Percentiles rank a stretch among this genome's conserved stretches.
Conservation (phyloP, 768 basidiomycete genomes). For the Hypsizygus marmoreus region DNA sequence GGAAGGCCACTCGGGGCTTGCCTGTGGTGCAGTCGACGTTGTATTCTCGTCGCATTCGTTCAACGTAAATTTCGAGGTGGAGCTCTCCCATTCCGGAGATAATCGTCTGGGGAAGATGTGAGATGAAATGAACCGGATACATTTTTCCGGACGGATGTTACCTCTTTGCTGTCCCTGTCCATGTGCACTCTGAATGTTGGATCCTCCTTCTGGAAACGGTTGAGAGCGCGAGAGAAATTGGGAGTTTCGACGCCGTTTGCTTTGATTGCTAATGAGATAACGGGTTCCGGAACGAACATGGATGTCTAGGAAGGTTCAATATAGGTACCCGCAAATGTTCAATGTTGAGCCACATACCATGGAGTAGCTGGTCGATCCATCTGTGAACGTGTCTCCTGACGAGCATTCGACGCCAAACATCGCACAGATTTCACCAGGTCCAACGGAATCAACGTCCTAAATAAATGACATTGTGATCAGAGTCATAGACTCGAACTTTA, state of each 20-base stretch:
- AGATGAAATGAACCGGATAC: not conserved
- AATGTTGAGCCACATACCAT: constrained; percentile 63
- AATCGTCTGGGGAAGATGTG: constrained; percentile 66
- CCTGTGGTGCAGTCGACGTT: constrained; percentile 91
- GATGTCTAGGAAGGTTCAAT: constrained; percentile 65
- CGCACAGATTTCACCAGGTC: constrained; percentile 98
- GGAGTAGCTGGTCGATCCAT: constrained; percentile 83
- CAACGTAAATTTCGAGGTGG: constrained; percentile 98
- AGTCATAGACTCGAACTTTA: constrained; percentile 2
- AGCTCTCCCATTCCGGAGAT: constrained; percentile 99
- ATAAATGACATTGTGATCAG: not conserved
- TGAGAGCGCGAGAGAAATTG: constrained; percentile 94
- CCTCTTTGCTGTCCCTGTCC: constrained; percentile 93
- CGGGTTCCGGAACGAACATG: constrained; percentile 98
- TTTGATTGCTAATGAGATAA: constrained; percentile 94
- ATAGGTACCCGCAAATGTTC: not conserved
- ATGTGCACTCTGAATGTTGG: constrained; percentile 98
- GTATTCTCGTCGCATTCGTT: constrained; percentile 98
- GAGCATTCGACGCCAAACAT: constrained; percentile 99
- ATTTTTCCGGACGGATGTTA: constrained; percentile 26
- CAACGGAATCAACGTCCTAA: constrained; percentile 89
- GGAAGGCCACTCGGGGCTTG: constrained; percentile 94
- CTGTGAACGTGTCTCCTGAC: constrained; percentile 96
- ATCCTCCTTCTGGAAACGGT: constrained; percentile 98
- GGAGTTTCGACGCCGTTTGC: constrained; percentile 91